Conservation (phyloP, 257 asterid genomes). For the Salvia rosmarinus region DNA sequence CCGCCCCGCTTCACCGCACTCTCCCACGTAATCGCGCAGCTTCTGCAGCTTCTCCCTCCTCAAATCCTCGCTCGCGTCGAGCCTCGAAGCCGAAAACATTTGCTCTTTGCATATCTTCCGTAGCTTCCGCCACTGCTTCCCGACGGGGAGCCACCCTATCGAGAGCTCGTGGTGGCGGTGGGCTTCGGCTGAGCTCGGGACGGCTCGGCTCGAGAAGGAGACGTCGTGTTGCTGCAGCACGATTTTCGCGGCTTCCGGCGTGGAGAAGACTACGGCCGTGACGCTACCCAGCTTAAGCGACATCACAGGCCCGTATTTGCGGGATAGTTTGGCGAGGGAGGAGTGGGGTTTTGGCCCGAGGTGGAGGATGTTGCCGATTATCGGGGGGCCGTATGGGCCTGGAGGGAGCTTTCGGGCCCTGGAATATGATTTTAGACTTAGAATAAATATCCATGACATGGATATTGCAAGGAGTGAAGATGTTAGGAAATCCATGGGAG, state of each 20-base stretch:
- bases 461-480: not conserved
- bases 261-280: constrained; percentile 21
- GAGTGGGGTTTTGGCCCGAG: constrained; percentile 39
- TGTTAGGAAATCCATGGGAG: not conserved
- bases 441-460: not conserved
- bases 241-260: constrained; percentile 21
- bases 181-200: not conserved
- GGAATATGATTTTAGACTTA: not conserved
- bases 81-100: constrained; percentile 41
- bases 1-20: constrained; percentile 42
- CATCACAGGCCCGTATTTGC: constrained; percentile 34
- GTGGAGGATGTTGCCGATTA: constrained; percentile 36
- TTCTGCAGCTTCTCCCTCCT: constrained; percentile 45
- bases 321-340: constrained; percentile 28
- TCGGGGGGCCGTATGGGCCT: constrained; percentile 22
- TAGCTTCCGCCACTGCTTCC: constrained; percentile 42
- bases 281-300: constrained; percentile 33
- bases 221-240: constrained; percentile 23
- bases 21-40: constrained; percentile 39
- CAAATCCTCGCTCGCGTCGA: constrained; percentile 40
- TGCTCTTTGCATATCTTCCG: constrained; percentile 46
- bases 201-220: constrained; percentile 14
- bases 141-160: constrained; percentile 41
- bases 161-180: constrained; percentile 32
- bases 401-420: constrained; percentile 34